These are phyloP conservation scores for Nakazawaea peltata DNA, from an alignment of 805 yeast genomes.

Conservation along the genomic window DNA sequence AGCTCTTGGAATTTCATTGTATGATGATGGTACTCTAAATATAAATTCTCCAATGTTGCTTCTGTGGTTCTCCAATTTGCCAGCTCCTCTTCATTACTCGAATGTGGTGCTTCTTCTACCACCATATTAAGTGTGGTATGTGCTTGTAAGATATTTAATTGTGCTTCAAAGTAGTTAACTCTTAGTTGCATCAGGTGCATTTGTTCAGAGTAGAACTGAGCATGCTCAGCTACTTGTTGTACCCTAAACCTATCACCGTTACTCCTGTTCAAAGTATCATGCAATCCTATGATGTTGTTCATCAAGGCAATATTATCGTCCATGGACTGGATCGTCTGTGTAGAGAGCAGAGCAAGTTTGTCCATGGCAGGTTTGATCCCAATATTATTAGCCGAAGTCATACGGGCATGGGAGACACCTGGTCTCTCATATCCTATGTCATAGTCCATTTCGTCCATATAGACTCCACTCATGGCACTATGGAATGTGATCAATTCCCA, in stretches of 20 bases:
- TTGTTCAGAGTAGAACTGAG: constrained; percentile 3
- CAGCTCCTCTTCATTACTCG: constrained; percentile 22
- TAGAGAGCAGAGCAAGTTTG: constrained; percentile 1
- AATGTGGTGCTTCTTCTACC: constrained; percentile 12
- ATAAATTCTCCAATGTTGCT: constrained; percentile 35
- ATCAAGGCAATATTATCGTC: constrained; percentile 8
- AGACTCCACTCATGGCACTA: neutral
- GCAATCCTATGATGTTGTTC: constrained; percentile 6
- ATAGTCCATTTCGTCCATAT: too few species aligned
- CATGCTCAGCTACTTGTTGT: neutral
- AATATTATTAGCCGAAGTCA: neutral
- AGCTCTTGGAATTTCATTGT: constrained; percentile 9
- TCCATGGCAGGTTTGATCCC: neutral
- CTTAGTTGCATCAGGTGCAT: constrained; percentile 19
- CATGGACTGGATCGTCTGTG: constrained; percentile 8
- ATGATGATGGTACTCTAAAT: constrained; percentile 30
- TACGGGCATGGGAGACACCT: too few species aligned
- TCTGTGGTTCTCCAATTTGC: constrained; percentile 37
- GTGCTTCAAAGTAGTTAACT: constrained; percentile 26
- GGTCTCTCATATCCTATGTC: too few species aligned
- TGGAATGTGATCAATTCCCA: neutral
- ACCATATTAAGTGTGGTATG: constrained; percentile 10
- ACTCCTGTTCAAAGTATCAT: constrained; percentile 3
- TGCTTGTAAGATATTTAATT: constrained; percentile 20
- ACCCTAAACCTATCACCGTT: neutral